Conservation (phyloP, 495 filamentous ascomycete genomes). For the Neurospora sp. region DNA sequence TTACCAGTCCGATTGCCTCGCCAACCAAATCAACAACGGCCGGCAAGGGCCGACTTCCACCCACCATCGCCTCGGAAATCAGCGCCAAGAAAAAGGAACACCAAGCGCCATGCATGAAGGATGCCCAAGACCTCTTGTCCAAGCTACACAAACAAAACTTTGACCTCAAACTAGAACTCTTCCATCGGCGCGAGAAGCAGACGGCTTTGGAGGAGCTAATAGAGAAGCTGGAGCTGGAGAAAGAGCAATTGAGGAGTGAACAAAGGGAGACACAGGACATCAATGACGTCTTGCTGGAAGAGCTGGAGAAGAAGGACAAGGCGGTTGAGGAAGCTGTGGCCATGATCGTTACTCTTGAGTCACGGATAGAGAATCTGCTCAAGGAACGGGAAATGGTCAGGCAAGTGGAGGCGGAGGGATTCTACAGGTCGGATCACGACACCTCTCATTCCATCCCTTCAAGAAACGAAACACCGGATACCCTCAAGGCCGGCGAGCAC, state of each 20-base stretch:
- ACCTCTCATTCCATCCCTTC: background rate
- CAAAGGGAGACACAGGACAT: conserved; percentile 43
- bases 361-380: conserved; percentile 47
- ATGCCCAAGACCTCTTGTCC: conserved; percentile 37
- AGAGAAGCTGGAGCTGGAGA: conserved; percentile 49
- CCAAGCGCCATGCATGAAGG: conserved; percentile 27
- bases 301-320: conserved; percentile 66
- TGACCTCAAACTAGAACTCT: conserved; percentile 77
- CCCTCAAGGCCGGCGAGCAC: conserved; percentile 8
- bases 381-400: conserved; percentile 32
- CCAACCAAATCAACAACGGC: background rate
- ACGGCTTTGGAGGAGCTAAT: conserved; percentile 48
- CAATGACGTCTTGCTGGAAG: conserved; percentile 57
- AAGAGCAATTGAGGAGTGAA: conserved; percentile 14
- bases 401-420: conserved; percentile 24
- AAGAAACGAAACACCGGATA: conserved; percentile 5
- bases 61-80: conserved; percentile 9
- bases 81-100: conserved; percentile 29
- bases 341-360: conserved; percentile 67
- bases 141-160: conserved; percentile 82
- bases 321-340: conserved; percentile 74
- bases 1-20: conserved; percentile 6
- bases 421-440: conserved; percentile 9
- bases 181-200: conserved; percentile 55
- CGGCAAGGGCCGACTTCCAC: conserved; percentile 22